Evolutionary conservation across 164 flowering plant genomes (phyloP), one percentile per base, ranked within the genome.

Genomic region (Stephania cephalantha): DNA sequence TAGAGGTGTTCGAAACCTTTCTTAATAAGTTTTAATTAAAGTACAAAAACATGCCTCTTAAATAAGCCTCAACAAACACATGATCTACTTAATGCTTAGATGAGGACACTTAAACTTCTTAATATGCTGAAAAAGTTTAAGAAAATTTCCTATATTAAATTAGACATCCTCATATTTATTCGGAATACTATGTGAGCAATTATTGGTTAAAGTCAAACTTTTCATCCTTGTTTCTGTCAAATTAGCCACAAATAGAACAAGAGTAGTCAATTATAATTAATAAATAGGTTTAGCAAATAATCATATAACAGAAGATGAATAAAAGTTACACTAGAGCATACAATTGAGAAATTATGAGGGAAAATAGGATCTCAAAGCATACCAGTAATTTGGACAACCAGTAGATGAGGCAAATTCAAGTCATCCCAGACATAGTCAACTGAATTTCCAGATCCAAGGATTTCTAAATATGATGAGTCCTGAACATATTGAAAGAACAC

Each of bases 351-450:
- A 11, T 18, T 68, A 46, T 50, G 29, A 31, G 25, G 72, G 20
- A 35, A 12, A 66, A 61, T n/a, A 66, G 17, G 10, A 71, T 3
- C 35, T 5, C 18, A 12, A 58, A 61, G 74, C 78, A 46, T 83
- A 90, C 99, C 91, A 79, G 82, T 81, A 74, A 93, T 84, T 75
- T 87, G 87, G 72, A 95, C 85, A 69, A 91, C 83, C 68, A 95
- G 87, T 79, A 85, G 90, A 85, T 87, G 99, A 61, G 97, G 95
- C 84, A 90, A 90, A 80, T 85, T 88, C 79, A 85, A 78, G 86
- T 95, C 93, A 82, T 90, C 97, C 98, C 99, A 95, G 58, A 87
- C 94, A 84, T 93, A 95, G 78, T 82, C 80, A 55, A 77, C 81
- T 74, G 79, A 81, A 72, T 75, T 78, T 72, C 85, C 88, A 84